Conservation (phyloP, 2,329 filamentous ascomycete species). For the Zarea fungicola region DNA sequence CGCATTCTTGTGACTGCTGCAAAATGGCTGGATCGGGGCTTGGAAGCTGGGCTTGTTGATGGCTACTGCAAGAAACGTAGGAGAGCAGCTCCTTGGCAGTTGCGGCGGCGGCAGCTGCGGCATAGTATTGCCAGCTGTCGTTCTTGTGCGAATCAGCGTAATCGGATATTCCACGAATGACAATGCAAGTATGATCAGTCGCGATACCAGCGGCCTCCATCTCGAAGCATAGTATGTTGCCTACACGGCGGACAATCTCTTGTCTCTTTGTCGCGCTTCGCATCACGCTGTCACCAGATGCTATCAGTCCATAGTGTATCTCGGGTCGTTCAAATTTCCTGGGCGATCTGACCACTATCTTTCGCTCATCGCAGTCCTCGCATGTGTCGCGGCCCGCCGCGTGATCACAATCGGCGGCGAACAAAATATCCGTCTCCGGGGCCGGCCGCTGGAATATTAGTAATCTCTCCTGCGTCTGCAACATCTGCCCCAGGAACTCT, state of each 20-base stretch:
- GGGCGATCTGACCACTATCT: neutral
- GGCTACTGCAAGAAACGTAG: neutral
- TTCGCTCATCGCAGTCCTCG: neutral
- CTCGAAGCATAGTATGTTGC: slow-evolving; percentile 20
- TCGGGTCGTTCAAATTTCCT: neutral
- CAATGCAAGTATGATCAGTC: slow-evolving; percentile 24
- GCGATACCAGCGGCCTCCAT: slow-evolving; percentile 24
- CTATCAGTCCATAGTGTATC: slow-evolving; percentile 22
- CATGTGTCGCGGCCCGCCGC: neutral
- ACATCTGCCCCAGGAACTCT: neutral
- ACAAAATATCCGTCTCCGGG: neutral
- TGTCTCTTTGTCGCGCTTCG: slow-evolving; percentile 15
- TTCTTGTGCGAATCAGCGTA: slow-evolving; percentile 26
- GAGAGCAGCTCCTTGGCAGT: slow-evolving; percentile 15
- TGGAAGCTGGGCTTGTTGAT: neutral
- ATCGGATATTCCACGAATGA: slow-evolving; percentile 30
- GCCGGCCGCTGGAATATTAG: neutral
- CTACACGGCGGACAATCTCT: neutral
- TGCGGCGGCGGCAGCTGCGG: slow-evolving; percentile 20
- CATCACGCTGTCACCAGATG: slow-evolving; percentile 19
- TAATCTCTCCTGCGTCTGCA: neutral
- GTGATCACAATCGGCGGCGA: neutral
- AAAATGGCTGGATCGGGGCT: no score
- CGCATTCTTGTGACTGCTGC: neutral
- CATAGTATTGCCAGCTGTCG: slow-evolving; percentile 21